Percentiles rank a stretch among this genome's conserved stretches.
phyloP scores from a whole-genome alignment of 2,329 filamentous ascomycete genomes.

The Fusarium pininemorale region DNA sequence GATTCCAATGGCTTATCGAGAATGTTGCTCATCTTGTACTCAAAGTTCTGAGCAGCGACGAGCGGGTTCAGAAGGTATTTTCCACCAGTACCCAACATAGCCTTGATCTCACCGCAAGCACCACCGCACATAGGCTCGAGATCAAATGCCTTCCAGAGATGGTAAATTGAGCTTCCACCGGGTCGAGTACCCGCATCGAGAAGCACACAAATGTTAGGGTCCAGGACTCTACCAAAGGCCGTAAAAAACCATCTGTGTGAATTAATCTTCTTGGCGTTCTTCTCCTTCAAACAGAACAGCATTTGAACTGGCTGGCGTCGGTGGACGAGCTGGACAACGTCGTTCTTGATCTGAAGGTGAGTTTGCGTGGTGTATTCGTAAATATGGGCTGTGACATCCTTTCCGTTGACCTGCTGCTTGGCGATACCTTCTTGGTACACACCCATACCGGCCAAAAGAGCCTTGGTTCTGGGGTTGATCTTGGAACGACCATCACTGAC shows the following conservation, averaged over 20 bases:
- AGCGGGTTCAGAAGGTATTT: conserved; percentile 92
- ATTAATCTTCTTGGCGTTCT: conserved; percentile 99
- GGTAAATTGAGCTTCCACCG: conserved; percentile 93
- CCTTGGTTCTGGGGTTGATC: conserved; percentile 91
- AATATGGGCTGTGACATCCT: conserved; percentile 96
- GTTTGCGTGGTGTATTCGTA: conserved; percentile 95
- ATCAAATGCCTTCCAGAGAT: conserved; percentile 98
- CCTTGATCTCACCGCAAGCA: conserved; percentile 98
- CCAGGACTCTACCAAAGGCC: conserved; percentile 89
- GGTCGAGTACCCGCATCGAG: conserved; percentile 96
- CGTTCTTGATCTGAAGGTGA: conserved; percentile 88
- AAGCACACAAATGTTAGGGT: conserved; percentile 96
- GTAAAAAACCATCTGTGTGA: conserved; percentile 99
- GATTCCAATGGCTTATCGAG: conserved; percentile 97
- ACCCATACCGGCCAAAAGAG: conserved; percentile 89
- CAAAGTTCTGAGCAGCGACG: conserved; percentile 96
- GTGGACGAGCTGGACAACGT: conserved; percentile 83
- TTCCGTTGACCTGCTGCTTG: conserved; percentile 96
- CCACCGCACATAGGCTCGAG: conserved; percentile 97
- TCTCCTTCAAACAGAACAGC: conserved; percentile 98
- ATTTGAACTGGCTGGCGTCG: conserved; percentile 94
- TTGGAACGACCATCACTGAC: conserved; percentile 97
- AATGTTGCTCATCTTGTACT: conserved; percentile 99
- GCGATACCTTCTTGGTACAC: conserved; percentile 99
- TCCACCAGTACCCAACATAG: conserved; percentile 86